These are phyloP conservation scores for Lactarius quietus DNA, from an alignment of 768 basidiomycete genomes.

Conservation along the genomic window DNA sequence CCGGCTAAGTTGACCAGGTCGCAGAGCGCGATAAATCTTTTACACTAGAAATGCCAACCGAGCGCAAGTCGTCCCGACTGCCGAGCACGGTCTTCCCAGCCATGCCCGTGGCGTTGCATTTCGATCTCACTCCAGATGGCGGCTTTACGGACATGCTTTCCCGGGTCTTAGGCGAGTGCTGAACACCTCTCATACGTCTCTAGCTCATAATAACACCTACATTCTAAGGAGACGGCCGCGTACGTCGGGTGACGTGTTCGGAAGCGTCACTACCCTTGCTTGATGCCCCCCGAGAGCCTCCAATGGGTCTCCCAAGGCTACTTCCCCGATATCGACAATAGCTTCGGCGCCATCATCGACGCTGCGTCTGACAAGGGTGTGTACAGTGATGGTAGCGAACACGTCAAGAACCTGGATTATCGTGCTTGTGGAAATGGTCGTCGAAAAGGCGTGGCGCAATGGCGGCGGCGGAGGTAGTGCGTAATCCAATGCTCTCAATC, in stretches of 20 bases:
- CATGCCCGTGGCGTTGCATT: conserved; percentile 44
- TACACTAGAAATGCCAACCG: conserved; percentile 63
- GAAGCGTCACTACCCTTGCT: conserved; percentile 52
- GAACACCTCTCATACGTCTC: conserved; percentile 73
- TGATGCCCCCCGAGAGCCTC: conserved; percentile 80
- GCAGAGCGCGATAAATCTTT: conserved; percentile 67
- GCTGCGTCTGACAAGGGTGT: too few relatives aligned
- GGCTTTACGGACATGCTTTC: too few relatives aligned
- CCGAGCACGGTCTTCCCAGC: conserved; percentile 92
- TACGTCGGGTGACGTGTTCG: conserved; percentile 42
- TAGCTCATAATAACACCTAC: conserved; percentile 30
- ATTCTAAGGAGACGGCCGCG: conserved; percentile 48
- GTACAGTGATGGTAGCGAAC: too few relatives aligned
- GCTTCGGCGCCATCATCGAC: too few relatives aligned
- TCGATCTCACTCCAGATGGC: conserved; percentile 48
- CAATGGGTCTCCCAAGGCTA: conserved; percentile 51
- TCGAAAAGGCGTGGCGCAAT: too few relatives aligned
- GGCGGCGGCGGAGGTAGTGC: too few relatives aligned
- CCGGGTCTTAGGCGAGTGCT: conserved; percentile 29
- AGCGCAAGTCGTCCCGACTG: conserved; percentile 75
- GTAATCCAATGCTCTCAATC: too few relatives aligned
- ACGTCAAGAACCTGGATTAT: too few relatives aligned
- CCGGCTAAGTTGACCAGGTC: conserved; percentile 73
- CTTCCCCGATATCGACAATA: too few relatives aligned
- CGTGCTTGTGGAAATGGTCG: too few relatives aligned